Base-by-base conservation (phyloP, 352 stramenopile species). In the Pythium apleroticum region DNA sequence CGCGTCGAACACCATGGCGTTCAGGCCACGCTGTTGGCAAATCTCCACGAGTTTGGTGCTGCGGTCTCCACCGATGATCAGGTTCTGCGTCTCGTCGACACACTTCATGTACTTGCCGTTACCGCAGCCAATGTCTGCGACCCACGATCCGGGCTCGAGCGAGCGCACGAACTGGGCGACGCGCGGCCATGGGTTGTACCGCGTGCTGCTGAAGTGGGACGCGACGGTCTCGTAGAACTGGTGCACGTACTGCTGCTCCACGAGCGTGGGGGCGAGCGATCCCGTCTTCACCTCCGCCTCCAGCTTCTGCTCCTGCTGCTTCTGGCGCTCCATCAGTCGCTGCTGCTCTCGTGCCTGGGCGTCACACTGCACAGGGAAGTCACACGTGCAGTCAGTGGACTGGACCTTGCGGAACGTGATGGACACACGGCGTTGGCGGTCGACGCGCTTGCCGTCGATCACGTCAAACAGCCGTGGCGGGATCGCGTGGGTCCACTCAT, bases 51-150 rank as follows among this genome's bases (percentile, higher is more conserved):
- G 71, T 4, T 77, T 81, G 11, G 63, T 66, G 48, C 86, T 93
- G 28, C 86, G 81, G 48, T 94, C 86, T 28, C 83, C 81, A 24
- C 86, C 86, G 22, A 92, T 57, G 15, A 84, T 70, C 2, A 77
- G 72, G 39, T 75, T 87, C 62, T 81, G 58, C 11, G 65, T 68
- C 15, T 72, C 33, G 48, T 84, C 67, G 12, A 95, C 78, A 61
- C 82, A 92, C 62, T 91, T 90, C 86, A 95, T 93, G 66, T 96
- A 96, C 70, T 96, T 96, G 52, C 88, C 88, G 46, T 96, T 96
- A 45, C 86, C 88, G 43, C 88, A 96, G 22, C 88, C 87, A 49
- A 96, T 81, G 72, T 96, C 88, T 10, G 81, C 82, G 62, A 96
- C 73, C 41, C 90, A 60, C 9, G 86, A 90, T 1, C 85, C 83